Conservation (phyloP, 257 asterid species). For the Fraxinus americana region DNA sequence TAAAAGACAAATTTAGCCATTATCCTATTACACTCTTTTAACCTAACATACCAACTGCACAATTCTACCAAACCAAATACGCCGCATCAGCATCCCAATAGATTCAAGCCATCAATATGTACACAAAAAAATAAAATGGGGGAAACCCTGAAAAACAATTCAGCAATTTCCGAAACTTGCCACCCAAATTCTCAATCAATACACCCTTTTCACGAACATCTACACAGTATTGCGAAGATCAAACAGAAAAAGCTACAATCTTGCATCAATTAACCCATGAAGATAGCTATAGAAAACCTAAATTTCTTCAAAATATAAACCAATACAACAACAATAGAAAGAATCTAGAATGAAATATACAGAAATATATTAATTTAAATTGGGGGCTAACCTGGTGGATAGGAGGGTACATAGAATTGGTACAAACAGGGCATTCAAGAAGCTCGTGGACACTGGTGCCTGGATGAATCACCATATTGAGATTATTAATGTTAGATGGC, state of each 20-base stretch:
- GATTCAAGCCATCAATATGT: not conserved
- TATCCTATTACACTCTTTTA: not conserved
- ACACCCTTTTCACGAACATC: not conserved
- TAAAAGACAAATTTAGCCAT: not conserved
- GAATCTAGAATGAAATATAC: constrained; percentile 1
- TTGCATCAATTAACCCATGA: constrained; percentile 23
- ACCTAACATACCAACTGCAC: too few species aligned
- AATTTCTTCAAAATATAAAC: not conserved
- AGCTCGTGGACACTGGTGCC: constrained; percentile 48
- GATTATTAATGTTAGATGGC: constrained; percentile 22
- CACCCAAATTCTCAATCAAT: not conserved
- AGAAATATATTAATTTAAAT: too few species aligned
- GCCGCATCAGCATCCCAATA: not conserved
- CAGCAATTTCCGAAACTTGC: not conserved
- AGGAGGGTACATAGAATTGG: constrained; percentile 58
- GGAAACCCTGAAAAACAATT: not conserved
- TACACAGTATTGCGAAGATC: not conserved
- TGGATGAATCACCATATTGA: constrained; percentile 24
- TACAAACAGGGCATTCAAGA: constrained; percentile 55
- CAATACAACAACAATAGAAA: not conserved
- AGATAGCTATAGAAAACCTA: not conserved
- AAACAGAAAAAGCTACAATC: constrained; percentile 7
- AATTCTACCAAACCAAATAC: not conserved
- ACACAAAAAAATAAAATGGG: not conserved
- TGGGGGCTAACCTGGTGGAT: constrained; percentile 44